phyloP scores from a whole-genome alignment of 179 eudicot species.

The Actinidia chinensis region DNA sequence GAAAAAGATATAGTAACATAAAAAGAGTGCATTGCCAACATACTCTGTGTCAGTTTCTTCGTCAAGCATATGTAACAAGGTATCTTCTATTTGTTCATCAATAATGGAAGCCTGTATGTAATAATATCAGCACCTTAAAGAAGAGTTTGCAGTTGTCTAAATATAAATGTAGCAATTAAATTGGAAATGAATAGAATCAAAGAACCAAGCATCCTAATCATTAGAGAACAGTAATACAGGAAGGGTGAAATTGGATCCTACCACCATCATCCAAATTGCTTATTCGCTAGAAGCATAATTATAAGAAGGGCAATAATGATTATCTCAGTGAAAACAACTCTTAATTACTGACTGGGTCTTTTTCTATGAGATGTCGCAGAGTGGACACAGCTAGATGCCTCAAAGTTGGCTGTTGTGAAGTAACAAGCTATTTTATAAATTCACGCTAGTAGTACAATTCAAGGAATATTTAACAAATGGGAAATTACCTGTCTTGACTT shows the following conservation, averaged over 20 bases:
- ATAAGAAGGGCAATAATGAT: constrained; percentile 11
- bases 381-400: constrained; percentile 94
- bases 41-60: constrained; percentile 97
- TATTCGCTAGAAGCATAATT: not conserved
- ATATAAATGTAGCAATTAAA: not conserved
- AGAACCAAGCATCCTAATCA: not conserved
- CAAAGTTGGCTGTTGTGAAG: constrained; percentile 73
- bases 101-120: constrained; percentile 68
- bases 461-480: not conserved
- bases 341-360: constrained; percentile 76
- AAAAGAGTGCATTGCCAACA: constrained; percentile 29
- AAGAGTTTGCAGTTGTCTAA: not conserved
- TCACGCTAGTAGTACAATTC: not conserved
- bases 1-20: not conserved
- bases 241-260: not conserved
- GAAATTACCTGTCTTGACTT: constrained; percentile 92
- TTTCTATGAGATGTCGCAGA: constrained; percentile 93
- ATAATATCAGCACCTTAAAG: constrained; percentile 24
- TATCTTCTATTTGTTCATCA: constrained; percentile 83
- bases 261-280: not conserved
- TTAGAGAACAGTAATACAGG: not conserved
- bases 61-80: constrained; percentile 89
- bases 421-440: constrained; percentile 15
- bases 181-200: not conserved
- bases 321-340: not conserved